These are phyloP conservation scores for Fomitiporia mediterranea DNA, from an alignment of 1,284 basidiomycete species.

Conservation along the genomic window DNA sequence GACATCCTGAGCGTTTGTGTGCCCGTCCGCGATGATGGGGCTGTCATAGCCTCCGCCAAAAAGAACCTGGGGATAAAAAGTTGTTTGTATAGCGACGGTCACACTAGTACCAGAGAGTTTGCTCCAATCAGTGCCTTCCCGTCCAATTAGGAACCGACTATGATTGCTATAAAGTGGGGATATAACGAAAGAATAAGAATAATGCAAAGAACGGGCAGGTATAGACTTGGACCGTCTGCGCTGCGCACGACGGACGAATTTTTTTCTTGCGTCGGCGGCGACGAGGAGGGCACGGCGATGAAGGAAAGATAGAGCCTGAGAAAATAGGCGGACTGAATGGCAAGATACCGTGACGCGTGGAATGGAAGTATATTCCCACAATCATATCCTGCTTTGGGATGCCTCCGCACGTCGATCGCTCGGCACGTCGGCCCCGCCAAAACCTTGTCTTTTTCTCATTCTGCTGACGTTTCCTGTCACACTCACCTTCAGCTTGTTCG, in stretches of 20 bases:
- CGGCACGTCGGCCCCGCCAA: not conserved
- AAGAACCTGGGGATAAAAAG: not conserved
- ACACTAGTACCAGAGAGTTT: too few species aligned
- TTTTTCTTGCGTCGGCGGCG: not conserved
- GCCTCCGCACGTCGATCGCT: not conserved
- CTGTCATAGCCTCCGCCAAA: constrained; percentile 4
- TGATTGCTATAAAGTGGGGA: not conserved
- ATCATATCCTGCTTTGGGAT: not conserved
- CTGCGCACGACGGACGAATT: constrained; percentile 2
- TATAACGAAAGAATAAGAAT: constrained; percentile 6
- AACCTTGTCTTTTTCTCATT: not conserved
- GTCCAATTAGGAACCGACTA: not conserved
- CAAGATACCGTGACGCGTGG: not conserved
- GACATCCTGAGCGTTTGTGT: constrained; percentile 15
- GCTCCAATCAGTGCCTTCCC: not conserved
- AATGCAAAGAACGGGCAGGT: constrained; percentile 1
- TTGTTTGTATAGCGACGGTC: not conserved
- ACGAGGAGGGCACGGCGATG: not conserved
- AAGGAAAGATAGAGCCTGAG: not conserved
- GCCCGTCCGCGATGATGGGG: constrained; percentile 8
- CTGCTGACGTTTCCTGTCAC: too few species aligned
- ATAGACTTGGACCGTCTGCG: not conserved
- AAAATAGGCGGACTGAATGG: not conserved
- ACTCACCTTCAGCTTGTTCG: not conserved
- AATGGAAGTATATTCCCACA: constrained; percentile 4